phyloP scores from a whole-genome alignment of 495 filamentous ascomycete genomes.

The Oidiodendron maius region DNA sequence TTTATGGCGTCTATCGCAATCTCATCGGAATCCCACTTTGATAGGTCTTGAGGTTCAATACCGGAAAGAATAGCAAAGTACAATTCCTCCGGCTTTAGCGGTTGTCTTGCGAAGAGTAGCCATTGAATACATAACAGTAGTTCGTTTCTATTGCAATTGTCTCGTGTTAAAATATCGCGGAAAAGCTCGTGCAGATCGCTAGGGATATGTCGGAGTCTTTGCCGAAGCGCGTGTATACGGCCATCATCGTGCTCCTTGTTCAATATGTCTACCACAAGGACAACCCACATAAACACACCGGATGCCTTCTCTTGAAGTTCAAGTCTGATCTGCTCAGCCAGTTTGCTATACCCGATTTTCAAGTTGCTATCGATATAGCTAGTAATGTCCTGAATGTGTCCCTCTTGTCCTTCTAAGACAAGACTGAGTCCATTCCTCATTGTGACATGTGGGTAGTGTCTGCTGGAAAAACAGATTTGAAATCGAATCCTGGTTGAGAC shows the following conservation, averaged over 20 bases:
- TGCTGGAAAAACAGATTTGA: slow-evolving; percentile 30
- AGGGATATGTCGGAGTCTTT: slow-evolving; percentile 14
- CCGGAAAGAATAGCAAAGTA: slow-evolving; percentile 20
- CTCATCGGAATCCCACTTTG: slow-evolving; percentile 13
- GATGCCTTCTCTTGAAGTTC: slow-evolving; percentile 10
- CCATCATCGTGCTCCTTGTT: slow-evolving; percentile 3
- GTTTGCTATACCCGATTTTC: slow-evolving; percentile 9
- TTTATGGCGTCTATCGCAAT: slow-evolving; percentile 13
- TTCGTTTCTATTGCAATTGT: not conserved
- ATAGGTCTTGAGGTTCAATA: slow-evolving; percentile 15
- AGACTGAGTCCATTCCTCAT: slow-evolving; percentile 20
- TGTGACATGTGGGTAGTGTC: slow-evolving; percentile 27
- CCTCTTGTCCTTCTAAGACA: slow-evolving; percentile 23
- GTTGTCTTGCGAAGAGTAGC: slow-evolving; percentile 23
- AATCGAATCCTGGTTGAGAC: slow-evolving; percentile 7
- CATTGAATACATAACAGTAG: slow-evolving; percentile 25
- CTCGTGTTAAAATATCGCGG: slow-evolving; percentile 7
- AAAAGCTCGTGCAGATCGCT: slow-evolving; percentile 23
- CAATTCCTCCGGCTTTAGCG: slow-evolving; percentile 22
- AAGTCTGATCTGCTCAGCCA: slow-evolving; percentile 18
- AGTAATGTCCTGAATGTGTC: slow-evolving; percentile 17
- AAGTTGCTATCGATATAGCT: slow-evolving; percentile 17
- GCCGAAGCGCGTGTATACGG: not conserved
- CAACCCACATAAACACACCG: slow-evolving; percentile 28
- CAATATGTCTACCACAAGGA: slow-evolving; percentile 18